Evolutionary conservation across 371 early-diverging fungal genomes (phyloP).

Genomic region (Lichtheimia ramosa): DNA sequence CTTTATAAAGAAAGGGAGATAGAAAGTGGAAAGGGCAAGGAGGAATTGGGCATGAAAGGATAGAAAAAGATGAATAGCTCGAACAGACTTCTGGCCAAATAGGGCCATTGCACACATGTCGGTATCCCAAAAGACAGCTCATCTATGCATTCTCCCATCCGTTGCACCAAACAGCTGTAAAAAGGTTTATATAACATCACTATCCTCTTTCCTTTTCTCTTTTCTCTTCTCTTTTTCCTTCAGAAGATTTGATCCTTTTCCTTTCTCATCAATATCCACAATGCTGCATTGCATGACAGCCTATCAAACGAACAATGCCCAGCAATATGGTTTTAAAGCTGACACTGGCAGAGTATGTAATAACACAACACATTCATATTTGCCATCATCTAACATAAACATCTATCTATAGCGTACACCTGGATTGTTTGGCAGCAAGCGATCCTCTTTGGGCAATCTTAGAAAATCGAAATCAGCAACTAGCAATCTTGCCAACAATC

Average conservation of each 20-base stretch:
- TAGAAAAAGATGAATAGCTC: not conserved
- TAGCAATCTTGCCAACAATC: conserved; percentile 19
- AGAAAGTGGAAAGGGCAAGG: not conserved
- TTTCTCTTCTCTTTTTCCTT: too few species aligned
- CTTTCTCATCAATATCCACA: not conserved
- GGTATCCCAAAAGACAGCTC: not conserved
- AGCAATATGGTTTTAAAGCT: conserved; percentile 3
- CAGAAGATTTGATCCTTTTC: too few species aligned
- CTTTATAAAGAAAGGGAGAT: too few species aligned
- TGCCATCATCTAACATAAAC: not conserved
- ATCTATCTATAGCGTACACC: conserved; percentile 5
- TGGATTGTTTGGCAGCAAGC: conserved; percentile 24
- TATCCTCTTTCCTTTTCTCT: too few species aligned
- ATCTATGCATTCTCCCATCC: conserved; percentile 2
- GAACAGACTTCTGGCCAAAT: not conserved
- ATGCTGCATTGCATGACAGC: conserved; percentile 13
- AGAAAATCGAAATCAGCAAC: conserved; percentile 42
- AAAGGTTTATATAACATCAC: too few species aligned
- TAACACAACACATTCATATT: not conserved
- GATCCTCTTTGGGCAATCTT: conserved; percentile 35
- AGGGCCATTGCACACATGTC: not conserved
- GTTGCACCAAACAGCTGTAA: not conserved
- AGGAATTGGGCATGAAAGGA: not conserved
- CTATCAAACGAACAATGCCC: conserved; percentile 4
- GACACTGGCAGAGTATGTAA: conserved; percentile 1